A percentile compares a stretch with the other conserved stretches of the same genome.
Evolutionary conservation across 768 basidiomycete genomes (phyloP).

Genomic region (Dentipellis sp.): DNA sequence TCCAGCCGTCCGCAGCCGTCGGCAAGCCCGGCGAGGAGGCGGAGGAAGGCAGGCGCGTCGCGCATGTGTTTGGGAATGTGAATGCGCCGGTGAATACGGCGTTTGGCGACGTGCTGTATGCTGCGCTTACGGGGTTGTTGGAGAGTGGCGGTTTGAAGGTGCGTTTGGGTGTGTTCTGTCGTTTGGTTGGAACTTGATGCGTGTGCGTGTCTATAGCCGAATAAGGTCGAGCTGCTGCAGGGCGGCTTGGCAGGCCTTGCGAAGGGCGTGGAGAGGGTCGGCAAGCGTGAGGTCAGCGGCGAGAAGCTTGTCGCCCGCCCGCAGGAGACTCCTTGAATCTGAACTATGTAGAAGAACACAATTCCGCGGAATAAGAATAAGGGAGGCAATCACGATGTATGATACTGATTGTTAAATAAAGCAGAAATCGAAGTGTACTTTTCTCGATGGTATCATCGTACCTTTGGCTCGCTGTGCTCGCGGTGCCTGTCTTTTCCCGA

Average conservation of each 20-base stretch:
- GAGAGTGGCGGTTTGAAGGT: conserved; percentile 7
- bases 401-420: too few species aligned
- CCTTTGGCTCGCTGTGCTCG: too few species aligned
- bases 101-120: conserved; percentile 1
- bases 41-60: background rate
- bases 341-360: too few species aligned
- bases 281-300: conserved; percentile 15
- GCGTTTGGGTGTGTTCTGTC: background rate
- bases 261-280: conserved; percentile 11
- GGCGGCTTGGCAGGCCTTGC: conserved; percentile 16
- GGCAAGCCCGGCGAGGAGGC: background rate
- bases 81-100: background rate
- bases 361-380: too few species aligned
- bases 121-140: background rate
- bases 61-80: background rate
- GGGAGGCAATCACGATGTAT: too few species aligned
- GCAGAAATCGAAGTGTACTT: too few species aligned
- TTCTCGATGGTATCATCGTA: too few species aligned
- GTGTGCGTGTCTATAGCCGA: conserved; percentile 9
- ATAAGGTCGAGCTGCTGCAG: conserved; percentile 14
- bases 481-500: too few species aligned
- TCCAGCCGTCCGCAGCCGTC: background rate
- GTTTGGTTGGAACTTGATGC: background rate
- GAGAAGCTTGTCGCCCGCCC: conserved; percentile 14
- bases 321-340: background rate